Evolutionary conservation across 2,329 filamentous ascomycete genomes (phyloP).

Genomic region (Pestalotiopsis sp.): DNA sequence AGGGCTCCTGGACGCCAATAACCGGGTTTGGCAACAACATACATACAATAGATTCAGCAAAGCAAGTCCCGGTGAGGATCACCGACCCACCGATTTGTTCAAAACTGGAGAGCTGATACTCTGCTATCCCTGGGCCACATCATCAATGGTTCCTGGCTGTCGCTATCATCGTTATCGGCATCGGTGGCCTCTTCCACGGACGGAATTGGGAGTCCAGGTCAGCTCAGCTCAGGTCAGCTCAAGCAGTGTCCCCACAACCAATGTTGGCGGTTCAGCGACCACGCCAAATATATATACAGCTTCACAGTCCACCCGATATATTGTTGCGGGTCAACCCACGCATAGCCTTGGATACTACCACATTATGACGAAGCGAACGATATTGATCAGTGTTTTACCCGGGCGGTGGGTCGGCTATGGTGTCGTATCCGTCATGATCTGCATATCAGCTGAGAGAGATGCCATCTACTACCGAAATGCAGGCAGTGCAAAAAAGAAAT

Average conservation of each 20-base stretch:
- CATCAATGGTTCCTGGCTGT: no score
- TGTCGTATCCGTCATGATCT: background rate
- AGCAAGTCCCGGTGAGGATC: no score
- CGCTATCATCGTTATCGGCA: no score
- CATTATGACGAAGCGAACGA: background rate
- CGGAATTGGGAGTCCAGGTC: background rate
- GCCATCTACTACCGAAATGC: background rate
- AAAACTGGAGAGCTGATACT: no score
- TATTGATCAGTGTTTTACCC: background rate
- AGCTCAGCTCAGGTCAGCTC: background rate
- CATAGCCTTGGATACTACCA: background rate
- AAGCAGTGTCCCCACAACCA: background rate
- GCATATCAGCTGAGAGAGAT: background rate
- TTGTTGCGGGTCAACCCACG: background rate
- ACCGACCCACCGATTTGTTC: no score
- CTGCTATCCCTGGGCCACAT: no score
- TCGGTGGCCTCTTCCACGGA: no score
- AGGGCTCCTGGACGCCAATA: background rate
- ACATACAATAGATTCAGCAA: background rate
- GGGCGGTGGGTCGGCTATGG: background rate
- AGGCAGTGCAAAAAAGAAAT: background rate
- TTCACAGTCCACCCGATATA: background rate
- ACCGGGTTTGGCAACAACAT: background rate
- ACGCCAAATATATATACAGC: background rate
- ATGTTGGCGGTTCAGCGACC: background rate